phyloP scores from a whole-genome alignment of 2,329 filamentous ascomycete species.

The Fusarium secorum region DNA sequence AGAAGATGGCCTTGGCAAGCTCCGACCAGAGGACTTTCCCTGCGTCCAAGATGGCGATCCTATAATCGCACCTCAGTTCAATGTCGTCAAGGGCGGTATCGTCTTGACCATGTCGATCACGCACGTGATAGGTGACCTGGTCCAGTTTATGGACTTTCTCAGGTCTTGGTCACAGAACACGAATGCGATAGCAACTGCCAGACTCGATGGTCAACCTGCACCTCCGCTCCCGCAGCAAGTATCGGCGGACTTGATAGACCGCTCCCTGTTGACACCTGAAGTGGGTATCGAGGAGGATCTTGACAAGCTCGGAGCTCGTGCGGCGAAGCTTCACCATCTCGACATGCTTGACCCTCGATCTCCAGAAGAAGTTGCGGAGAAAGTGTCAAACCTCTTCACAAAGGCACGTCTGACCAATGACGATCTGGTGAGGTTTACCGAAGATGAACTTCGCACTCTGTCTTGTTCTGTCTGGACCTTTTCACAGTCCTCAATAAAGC shows the following conservation, averaged over 20 bases:
- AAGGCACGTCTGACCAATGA: conserved; percentile 1
- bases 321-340: not conserved
- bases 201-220: not conserved
- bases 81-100: not conserved
- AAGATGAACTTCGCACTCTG: not conserved
- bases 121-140: conserved; percentile 8
- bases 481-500: not conserved
- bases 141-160: conserved; percentile 7
- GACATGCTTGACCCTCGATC: conserved; percentile 1
- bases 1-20: conserved; percentile 4
- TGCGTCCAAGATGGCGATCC: conserved; percentile 1
- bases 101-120: conserved; percentile 12
- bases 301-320: not conserved
- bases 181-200: not conserved
- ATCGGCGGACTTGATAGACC: not conserved
- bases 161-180: conserved; percentile 6
- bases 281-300: conserved; percentile 1
- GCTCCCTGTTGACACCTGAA: not conserved
- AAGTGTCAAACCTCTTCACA: not conserved
- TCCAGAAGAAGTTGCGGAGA: not conserved
- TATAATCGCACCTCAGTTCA: conserved; percentile 7
- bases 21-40: not conserved
- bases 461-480: conserved; percentile 6
- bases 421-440: not conserved
- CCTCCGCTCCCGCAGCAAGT: not conserved